phyloP scores from a whole-genome alignment of 306 rosid genomes.

The Gastrolobium bilobum region DNA sequence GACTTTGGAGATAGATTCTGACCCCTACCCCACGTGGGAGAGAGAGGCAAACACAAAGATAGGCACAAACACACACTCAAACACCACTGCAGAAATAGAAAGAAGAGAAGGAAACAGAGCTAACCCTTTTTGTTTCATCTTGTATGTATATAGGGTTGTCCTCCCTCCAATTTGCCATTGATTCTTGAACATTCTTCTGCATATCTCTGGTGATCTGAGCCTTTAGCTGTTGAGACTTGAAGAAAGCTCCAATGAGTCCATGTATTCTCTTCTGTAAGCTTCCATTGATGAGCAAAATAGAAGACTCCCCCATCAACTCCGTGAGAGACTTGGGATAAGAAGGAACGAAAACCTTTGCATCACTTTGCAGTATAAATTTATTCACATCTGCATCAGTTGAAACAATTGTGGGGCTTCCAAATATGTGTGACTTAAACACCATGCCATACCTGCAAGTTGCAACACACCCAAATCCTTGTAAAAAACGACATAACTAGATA shows the following conservation, averaged over 20 bases:
- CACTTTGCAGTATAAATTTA: constrained; percentile 87
- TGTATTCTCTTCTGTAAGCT: constrained; percentile 92
- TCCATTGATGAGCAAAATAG: constrained; percentile 93
- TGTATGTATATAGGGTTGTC: constrained; percentile 75
- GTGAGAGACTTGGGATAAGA: constrained; percentile 92
- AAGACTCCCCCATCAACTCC: constrained; percentile 91
- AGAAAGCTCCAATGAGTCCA: constrained; percentile 94
- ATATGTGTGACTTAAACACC: constrained; percentile 96
- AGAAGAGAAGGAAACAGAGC: constrained; percentile 52
- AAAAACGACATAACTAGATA: constrained; percentile 11
- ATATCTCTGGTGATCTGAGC: constrained; percentile 86
- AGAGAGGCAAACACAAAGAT: constrained; percentile 28
- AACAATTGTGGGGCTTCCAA: constrained; percentile 89
- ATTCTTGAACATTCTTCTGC: constrained; percentile 73
- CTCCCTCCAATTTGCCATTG: constrained; percentile 81
- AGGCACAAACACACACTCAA: constrained; percentile 28
- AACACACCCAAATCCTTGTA: constrained; percentile 31
- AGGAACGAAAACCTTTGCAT: constrained; percentile 89
- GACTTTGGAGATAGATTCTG: constrained; percentile 51
- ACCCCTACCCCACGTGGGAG: constrained; percentile 44
- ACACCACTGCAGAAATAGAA: constrained; percentile 24
- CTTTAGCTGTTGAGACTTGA: constrained; percentile 88
- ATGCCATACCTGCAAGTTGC: constrained; percentile 77
- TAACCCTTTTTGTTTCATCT: constrained; percentile 87
- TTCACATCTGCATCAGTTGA: constrained; percentile 95